These are phyloP conservation scores for Hondaea fermentalgiana DNA, from an alignment of 108 stramenopile genomes.

Conservation along the genomic window DNA sequence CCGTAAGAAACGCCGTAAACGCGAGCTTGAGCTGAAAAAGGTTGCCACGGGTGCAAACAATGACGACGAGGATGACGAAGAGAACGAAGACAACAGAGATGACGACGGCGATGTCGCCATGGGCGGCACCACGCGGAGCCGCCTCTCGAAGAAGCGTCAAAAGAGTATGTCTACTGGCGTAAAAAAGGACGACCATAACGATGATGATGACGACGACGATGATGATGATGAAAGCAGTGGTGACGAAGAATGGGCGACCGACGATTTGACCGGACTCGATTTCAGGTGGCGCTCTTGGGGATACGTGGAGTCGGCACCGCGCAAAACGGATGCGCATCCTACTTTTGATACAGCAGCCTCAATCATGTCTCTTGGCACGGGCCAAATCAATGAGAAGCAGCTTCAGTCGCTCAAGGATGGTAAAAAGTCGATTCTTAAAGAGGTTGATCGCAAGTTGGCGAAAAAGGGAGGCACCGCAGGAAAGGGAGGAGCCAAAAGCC, in stretches of 20 bases:
- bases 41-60: too few species aligned
- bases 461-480: not conserved
- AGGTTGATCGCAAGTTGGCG: not conserved
- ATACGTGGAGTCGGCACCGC: not conserved
- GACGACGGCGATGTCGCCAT: too few species aligned
- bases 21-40: not conserved
- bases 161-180: too few species aligned
- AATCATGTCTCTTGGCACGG: not conserved
- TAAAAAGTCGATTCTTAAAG: not conserved
- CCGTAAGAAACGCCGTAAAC: not conserved
- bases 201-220: not conserved
- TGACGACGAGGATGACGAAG: too few species aligned
- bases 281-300: slow-evolving; percentile 1
- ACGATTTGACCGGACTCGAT: not conserved
- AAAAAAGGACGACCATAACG: too few species aligned
- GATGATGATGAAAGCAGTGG: not conserved
- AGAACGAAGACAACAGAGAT: too few species aligned
- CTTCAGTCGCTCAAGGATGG: not conserved
- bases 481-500: not conserved
- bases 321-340: not conserved
- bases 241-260: not conserved
- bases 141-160: too few species aligned
- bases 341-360: not conserved
- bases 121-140: too few species aligned
- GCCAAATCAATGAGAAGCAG: not conserved